These are phyloP conservation scores for Aspergillus caelatus DNA, from an alignment of 2,329 filamentous ascomycete genomes.

Conservation along the genomic window DNA sequence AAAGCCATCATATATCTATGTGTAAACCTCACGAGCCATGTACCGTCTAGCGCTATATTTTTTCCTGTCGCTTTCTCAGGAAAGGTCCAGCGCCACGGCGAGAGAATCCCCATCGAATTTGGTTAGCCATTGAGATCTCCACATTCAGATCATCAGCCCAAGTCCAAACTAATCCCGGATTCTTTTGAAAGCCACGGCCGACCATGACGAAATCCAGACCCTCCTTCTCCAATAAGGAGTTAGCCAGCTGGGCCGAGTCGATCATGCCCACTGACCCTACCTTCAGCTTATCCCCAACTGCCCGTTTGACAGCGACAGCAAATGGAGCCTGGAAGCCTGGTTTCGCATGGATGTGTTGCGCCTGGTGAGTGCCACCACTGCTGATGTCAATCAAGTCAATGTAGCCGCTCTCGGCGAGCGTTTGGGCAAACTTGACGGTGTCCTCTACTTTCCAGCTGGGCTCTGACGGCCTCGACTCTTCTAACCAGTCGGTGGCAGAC, in stretches of 20 bases:
- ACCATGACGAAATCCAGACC: constrained; percentile 70
- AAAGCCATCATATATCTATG: not conserved
- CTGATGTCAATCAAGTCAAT: constrained; percentile 85
- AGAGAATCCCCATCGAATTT: constrained; percentile 63
- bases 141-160: constrained; percentile 74
- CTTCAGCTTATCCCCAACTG: constrained; percentile 68
- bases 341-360: constrained; percentile 46
- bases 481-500: constrained; percentile 73
- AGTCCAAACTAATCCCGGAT: constrained; percentile 75
- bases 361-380: constrained; percentile 32
- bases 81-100: constrained; percentile 19
- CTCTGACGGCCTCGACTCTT: constrained; percentile 57
- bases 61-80: constrained; percentile 16
- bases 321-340: constrained; percentile 75
- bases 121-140: constrained; percentile 70
- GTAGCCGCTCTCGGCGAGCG: constrained; percentile 68
- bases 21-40: not conserved
- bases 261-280: constrained; percentile 78
- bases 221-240: constrained; percentile 57
- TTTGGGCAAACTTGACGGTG: constrained; percentile 63
- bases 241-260: constrained; percentile 68
- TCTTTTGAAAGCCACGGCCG: constrained; percentile 77
- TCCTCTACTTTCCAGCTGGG: constrained; percentile 72
- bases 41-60: constrained; percentile 7
- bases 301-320: constrained; percentile 70